A percentile compares a stretch with the other conserved stretches of the same genome.
Conservation (phyloP, 768 basidiomycete species). For the Rhodotorula kratochvilovae region DNA sequence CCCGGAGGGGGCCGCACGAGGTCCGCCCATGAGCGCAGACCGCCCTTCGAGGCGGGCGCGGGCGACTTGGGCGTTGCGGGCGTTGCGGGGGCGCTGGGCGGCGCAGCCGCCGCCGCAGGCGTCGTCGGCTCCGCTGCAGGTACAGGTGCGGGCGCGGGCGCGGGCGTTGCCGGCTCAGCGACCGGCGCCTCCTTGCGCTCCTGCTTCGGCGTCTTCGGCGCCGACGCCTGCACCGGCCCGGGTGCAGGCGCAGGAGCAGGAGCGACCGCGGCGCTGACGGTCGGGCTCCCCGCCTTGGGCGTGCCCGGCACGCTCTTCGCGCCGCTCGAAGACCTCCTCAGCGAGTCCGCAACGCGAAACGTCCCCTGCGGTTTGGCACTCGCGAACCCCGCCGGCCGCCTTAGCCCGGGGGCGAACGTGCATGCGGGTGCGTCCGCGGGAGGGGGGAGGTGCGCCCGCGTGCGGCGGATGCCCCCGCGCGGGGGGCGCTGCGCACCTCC, state of each 20-base stretch:
- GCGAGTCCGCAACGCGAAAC: background rate
- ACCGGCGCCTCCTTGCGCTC: background rate
- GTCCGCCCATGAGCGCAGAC: conserved; percentile 31
- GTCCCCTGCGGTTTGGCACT: background rate
- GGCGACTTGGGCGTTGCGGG: conserved; percentile 12
- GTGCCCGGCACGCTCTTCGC: background rate
- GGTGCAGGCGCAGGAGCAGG: background rate
- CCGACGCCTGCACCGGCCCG: background rate
- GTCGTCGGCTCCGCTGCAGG: background rate
- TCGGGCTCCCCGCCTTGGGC: background rate
- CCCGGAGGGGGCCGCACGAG: conserved; percentile 26
- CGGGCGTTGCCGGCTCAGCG: background rate
- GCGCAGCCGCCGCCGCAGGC: background rate
- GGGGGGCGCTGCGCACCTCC: conserved; percentile 54
- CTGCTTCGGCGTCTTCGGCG: background rate
- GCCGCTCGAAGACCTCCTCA: background rate
- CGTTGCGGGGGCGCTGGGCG: background rate
- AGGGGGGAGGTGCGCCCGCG: conserved; percentile 85
- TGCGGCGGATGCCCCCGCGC: conserved; percentile 70
- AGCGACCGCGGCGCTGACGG: background rate
- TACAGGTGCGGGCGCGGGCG: background rate
- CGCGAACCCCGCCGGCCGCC: background rate
- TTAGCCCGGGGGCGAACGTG: background rate
- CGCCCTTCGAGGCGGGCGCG: background rate
- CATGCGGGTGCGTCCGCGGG: conserved; percentile 49